Evolutionary conservation across 106 monocot genomes (phyloP).

Genomic region (Platanthera guangdongensis): DNA sequence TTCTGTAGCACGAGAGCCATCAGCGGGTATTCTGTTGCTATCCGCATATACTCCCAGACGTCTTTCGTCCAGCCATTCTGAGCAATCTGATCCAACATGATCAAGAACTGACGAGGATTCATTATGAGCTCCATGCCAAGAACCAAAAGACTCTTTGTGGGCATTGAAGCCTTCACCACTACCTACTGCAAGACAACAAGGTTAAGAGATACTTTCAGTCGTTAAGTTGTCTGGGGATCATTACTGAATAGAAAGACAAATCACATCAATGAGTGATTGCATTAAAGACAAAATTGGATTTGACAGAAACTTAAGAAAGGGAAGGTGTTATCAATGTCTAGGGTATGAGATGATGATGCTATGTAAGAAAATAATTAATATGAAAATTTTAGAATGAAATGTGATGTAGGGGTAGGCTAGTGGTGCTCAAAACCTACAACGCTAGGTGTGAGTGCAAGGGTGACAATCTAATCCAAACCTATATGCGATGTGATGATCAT

Average conservation of each 20-base stretch:
- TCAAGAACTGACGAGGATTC: neutral
- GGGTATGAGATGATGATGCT: neutral
- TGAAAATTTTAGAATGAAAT: too few relatives aligned
- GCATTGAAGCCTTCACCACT: slow-evolving; percentile 15
- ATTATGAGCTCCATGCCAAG: slow-evolving; percentile 20
- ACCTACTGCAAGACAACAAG: slow-evolving; percentile 6
- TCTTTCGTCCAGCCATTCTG: slow-evolving; percentile 9
- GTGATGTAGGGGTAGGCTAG: too few relatives aligned
- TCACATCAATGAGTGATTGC: neutral
- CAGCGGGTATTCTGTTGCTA: neutral
- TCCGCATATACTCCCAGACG: slow-evolving; percentile 6
- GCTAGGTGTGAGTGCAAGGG: too few relatives aligned
- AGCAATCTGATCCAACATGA: slow-evolving; percentile 12
- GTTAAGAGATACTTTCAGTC: neutral
- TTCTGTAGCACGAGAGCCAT: neutral
- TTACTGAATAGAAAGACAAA: slow-evolving; percentile 4
- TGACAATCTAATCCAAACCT: too few relatives aligned
- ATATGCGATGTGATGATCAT: too few relatives aligned
- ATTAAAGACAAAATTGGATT: neutral
- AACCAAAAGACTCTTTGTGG: slow-evolving; percentile 13
- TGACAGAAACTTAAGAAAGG: neutral
- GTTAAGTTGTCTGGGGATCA: neutral
- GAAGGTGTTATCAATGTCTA: neutral
- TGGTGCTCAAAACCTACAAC: too few relatives aligned
- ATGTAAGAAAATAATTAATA: neutral